These are phyloP conservation scores for Tolypocladium endophyticum DNA, from an alignment of 2,329 filamentous ascomycete genomes.

Conservation along the genomic window DNA sequence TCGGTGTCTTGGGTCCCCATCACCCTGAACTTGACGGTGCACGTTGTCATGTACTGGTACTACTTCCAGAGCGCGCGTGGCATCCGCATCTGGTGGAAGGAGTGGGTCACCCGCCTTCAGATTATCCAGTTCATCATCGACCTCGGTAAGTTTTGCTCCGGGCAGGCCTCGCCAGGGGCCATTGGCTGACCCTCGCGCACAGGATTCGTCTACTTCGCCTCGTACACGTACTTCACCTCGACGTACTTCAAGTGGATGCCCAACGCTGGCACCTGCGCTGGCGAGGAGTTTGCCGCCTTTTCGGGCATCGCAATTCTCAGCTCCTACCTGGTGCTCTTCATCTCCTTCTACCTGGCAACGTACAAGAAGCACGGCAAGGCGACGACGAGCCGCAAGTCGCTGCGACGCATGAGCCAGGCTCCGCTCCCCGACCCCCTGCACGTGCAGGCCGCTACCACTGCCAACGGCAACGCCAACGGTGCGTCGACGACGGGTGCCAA, in stretches of 20 bases:
- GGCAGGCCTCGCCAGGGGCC: background rate
- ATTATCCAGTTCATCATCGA: conserved; percentile 97
- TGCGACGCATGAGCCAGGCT: conserved; percentile 55
- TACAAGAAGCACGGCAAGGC: conserved; percentile 82
- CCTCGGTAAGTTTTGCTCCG: conserved; percentile 53
- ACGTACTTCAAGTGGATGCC: conserved; percentile 82
- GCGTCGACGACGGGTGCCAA: conserved; percentile 41
- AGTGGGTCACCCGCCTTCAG: conserved; percentile 96
- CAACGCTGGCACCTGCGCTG: conserved; percentile 76
- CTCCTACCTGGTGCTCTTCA: conserved; percentile 96
- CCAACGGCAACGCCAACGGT: conserved; percentile 40
- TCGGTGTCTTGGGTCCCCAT: conserved; percentile 94
- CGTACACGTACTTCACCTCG: conserved; percentile 96
- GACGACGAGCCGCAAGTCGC: conserved; percentile 68
- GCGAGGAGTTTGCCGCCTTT: conserved; percentile 94
- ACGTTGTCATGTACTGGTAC: conserved; percentile 99
- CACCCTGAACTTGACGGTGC: conserved; percentile 81
- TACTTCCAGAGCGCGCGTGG: conserved; percentile 98
- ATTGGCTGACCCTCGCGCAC: conserved; percentile 7
- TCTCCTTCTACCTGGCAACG: conserved; percentile 96
- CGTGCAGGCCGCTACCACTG: conserved; percentile 45
- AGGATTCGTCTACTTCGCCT: conserved; percentile 98
- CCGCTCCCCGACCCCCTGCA: conserved; percentile 74
- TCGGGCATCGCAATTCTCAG: conserved; percentile 84
- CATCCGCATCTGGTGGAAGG: conserved; percentile 98